These are phyloP conservation scores for Coemansia guatemalensis DNA, from an alignment of 192 early-diverging fungal species.

Conservation along the genomic window DNA sequence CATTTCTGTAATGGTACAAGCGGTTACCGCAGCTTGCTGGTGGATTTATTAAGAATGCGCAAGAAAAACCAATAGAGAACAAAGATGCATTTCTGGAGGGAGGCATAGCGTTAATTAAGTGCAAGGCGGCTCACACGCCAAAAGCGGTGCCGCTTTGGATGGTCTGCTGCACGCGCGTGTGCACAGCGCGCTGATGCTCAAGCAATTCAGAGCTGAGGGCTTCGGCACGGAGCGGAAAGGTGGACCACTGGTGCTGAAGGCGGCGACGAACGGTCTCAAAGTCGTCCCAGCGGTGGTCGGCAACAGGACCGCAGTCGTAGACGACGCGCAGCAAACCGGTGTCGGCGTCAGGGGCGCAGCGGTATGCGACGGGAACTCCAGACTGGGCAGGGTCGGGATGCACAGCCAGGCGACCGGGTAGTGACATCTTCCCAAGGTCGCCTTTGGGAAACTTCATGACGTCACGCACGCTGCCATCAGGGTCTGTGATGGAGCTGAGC, in stretches of 20 bases:
- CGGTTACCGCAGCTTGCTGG: too few relatives aligned
- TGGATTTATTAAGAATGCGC: background rate
- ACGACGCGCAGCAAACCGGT: constrained; percentile 58
- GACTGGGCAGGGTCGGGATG: constrained; percentile 21
- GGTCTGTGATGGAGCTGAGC: constrained; percentile 66
- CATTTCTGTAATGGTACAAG: constrained; percentile 9
- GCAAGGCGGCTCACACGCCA: constrained; percentile 3
- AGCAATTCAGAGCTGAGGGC: constrained; percentile 43
- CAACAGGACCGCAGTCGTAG: constrained; percentile 60
- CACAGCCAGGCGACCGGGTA: constrained; percentile 64
- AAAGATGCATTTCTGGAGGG: constrained; percentile 8
- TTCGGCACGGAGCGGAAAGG: constrained; percentile 41
- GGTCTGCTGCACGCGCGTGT: constrained; percentile 9
- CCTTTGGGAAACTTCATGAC: constrained; percentile 88
- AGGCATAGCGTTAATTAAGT: background rate
- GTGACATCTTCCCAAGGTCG: constrained; percentile 67
- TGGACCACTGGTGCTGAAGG: constrained; percentile 58
- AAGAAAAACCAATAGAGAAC: background rate
- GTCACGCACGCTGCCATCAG: constrained; percentile 64
- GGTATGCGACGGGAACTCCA: constrained; percentile 41
- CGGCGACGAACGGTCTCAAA: constrained; percentile 62
- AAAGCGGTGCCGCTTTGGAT: constrained; percentile 26
- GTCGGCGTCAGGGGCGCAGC: constrained; percentile 14
- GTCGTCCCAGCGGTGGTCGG: constrained; percentile 53
- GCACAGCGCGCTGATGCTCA: constrained; percentile 26